phyloP scores from a whole-genome alignment of 495 filamentous ascomycete species.

The Aspergillus leporis region DNA sequence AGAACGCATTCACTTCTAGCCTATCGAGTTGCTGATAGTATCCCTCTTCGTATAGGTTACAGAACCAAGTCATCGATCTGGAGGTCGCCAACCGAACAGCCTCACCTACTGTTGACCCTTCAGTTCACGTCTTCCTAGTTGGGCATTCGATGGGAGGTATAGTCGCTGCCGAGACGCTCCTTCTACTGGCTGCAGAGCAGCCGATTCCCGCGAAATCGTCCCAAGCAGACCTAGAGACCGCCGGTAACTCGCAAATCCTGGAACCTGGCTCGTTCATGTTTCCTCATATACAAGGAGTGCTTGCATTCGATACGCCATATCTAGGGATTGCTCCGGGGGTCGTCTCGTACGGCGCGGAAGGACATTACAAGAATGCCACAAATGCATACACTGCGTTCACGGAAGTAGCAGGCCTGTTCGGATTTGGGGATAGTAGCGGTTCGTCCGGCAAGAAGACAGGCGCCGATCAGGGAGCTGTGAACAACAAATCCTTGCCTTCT shows the following conservation, averaged over 20 bases:
- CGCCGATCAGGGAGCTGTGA: conserved; percentile 13
- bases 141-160: conserved; percentile 98
- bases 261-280: conserved; percentile 54
- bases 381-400: conserved; percentile 68
- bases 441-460: conserved; percentile 18
- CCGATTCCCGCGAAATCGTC: conserved; percentile 51
- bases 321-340: conserved; percentile 88
- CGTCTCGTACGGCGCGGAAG: conserved; percentile 85
- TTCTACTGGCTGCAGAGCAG: conserved; percentile 67
- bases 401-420: conserved; percentile 61
- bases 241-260: conserved; percentile 26
- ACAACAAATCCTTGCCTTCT: conserved; percentile 27
- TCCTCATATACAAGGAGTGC: conserved; percentile 74
- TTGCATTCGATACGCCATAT: conserved; percentile 95
- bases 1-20: neutral
- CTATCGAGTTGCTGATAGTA: conserved; percentile 1
- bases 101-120: conserved; percentile 85
- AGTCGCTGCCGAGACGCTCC: conserved; percentile 83
- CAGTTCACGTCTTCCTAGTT: conserved; percentile 78
- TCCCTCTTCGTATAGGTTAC: conserved; percentile 61
- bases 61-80: conserved; percentile 89
- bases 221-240: conserved; percentile 23
- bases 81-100: conserved; percentile 82
- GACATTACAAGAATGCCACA: conserved; percentile 73
- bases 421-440: conserved; percentile 48